Conservation (phyloP, 371 early-diverging fungal genomes). For the Quaeritorhiza haematococci region DNA sequence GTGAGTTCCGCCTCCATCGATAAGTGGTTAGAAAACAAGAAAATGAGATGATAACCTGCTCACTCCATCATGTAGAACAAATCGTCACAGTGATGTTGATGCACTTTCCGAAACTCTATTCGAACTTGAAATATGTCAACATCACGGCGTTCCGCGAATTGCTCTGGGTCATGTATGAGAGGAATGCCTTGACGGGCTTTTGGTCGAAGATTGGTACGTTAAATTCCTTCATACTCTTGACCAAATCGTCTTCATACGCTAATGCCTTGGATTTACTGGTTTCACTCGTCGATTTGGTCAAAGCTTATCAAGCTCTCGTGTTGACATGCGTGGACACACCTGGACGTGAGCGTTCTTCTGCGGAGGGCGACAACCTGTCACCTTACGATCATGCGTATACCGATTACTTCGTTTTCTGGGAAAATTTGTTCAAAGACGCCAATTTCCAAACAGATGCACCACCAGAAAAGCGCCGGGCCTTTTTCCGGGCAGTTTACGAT, state of each 20-base stretch:
- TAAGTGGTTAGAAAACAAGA: too few relatives aligned
- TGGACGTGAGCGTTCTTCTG: background rate
- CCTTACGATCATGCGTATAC: conserved; percentile 20
- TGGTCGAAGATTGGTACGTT: conserved; percentile 17
- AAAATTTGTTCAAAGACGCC: conserved; percentile 7
- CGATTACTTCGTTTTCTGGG: conserved; percentile 31
- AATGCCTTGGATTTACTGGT: background rate
- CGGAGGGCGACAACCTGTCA: too few relatives aligned
- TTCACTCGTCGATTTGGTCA: background rate
- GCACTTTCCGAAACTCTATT: conserved; percentile 30
- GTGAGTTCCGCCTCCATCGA: too few relatives aligned
- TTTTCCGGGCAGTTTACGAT: conserved; percentile 23
- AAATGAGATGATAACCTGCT: too few relatives aligned
- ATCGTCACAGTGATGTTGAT: conserved; percentile 41
- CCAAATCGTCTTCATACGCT: background rate
- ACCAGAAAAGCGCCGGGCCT: background rate
- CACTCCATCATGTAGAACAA: too few relatives aligned
- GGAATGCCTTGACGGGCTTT: conserved; percentile 28
- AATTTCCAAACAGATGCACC: too few relatives aligned
- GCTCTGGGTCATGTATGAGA: conserved; percentile 45
- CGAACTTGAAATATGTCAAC: too few relatives aligned
- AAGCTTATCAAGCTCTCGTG: conserved; percentile 58
- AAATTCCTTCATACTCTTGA: background rate
- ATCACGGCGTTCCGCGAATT: conserved; percentile 43
- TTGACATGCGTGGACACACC: conserved; percentile 46